These are phyloP conservation scores for Aspergillus sp. DNA, from an alignment of 2,329 filamentous ascomycete genomes.

Conservation along the genomic window DNA sequence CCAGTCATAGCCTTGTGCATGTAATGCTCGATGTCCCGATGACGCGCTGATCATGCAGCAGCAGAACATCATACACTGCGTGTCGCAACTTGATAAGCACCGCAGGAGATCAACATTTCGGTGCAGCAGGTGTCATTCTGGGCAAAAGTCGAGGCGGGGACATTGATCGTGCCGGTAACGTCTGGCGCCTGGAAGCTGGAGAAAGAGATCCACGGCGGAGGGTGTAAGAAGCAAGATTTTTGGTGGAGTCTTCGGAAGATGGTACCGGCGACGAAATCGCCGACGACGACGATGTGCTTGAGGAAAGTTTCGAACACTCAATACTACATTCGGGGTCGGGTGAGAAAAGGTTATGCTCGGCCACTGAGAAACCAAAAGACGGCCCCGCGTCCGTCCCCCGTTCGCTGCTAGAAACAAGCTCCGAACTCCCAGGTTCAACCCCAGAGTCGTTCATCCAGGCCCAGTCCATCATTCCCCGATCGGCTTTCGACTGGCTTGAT, in stretches of 20 bases:
- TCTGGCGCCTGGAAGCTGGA: neutral
- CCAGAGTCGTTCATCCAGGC: neutral
- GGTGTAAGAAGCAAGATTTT: neutral
- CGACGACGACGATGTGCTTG: neutral
- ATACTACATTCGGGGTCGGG: conserved; percentile 7
- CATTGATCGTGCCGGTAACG: conserved; percentile 10
- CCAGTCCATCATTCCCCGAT: conserved; percentile 4
- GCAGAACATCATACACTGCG: neutral
- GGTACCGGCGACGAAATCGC: neutral
- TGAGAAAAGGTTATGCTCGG: conserved; percentile 8
- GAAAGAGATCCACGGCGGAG: neutral
- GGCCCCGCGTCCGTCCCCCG: conserved; percentile 7
- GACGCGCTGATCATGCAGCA: conserved; percentile 5
- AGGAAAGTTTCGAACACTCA: neutral
- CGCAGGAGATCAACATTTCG: neutral
- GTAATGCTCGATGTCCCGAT: neutral
- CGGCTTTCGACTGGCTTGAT: neutral
- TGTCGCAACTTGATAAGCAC: neutral
- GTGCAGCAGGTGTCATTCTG: conserved; percentile 19
- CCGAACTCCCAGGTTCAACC: conserved; percentile 4
- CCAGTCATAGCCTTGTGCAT: neutral
- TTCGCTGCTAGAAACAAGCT: conserved; percentile 10
- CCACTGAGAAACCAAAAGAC: conserved; percentile 7
- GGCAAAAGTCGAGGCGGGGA: conserved; percentile 13
- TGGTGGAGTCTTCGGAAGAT: neutral